These are phyloP conservation scores for Condylostoma magnum DNA, from an alignment of 169 alveolate genomes.

Conservation along the genomic window DNA sequence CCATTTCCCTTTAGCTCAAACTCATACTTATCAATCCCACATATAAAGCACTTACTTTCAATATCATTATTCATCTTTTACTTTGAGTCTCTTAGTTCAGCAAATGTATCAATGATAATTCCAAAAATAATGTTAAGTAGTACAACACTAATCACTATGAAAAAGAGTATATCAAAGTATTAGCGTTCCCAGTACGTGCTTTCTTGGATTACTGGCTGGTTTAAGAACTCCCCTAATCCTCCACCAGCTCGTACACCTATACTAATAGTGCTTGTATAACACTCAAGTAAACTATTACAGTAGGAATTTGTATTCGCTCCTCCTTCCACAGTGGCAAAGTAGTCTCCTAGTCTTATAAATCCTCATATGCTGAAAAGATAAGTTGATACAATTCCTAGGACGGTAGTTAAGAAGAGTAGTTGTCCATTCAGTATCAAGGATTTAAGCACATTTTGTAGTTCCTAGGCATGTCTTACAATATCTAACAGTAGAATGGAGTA, in stretches of 20 bases:
- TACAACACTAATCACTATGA: constrained; percentile 18
- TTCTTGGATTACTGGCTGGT: constrained; percentile 6
- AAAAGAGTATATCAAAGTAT: constrained; percentile 23
- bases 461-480: constrained; percentile 42
- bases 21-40: constrained; percentile 41
- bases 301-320: constrained; percentile 32
- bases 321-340: constrained; percentile 36
- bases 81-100: constrained; percentile 67
- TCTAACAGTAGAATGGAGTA: constrained; percentile 53
- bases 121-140: constrained; percentile 56
- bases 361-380: constrained; percentile 35
- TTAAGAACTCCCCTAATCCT: constrained; percentile 67
- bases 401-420: constrained; percentile 44
- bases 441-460: constrained; percentile 40
- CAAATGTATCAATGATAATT: constrained; percentile 76
- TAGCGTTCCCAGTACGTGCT: neutral
- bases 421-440: constrained; percentile 48
- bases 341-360: constrained; percentile 23
- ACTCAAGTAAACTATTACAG: constrained; percentile 54
- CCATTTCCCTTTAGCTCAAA: constrained; percentile 39
- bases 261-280: constrained; percentile 52
- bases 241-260: constrained; percentile 79
- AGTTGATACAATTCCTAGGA: constrained; percentile 44
- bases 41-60: constrained; percentile 51
- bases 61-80: constrained; percentile 40